Conservation (phyloP, 805 yeast genomes). For the Cyberlindnera petersonii region DNA sequence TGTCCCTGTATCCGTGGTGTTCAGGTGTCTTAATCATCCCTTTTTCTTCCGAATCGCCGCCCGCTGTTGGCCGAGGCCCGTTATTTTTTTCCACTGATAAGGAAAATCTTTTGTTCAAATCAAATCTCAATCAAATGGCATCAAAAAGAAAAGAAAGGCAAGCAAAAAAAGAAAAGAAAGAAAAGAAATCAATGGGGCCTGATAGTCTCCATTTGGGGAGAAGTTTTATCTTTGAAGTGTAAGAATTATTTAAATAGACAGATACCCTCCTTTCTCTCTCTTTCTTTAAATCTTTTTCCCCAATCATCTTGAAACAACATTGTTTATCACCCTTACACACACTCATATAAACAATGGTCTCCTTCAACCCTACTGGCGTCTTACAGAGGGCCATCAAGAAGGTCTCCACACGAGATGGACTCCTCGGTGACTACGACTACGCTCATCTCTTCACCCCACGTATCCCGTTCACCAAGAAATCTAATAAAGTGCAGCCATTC, state of each 20-base stretch:
- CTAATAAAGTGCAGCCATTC: slow-evolving; percentile 64
- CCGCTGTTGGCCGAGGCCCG: slow-evolving; percentile 3
- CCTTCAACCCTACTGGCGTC: neutral
- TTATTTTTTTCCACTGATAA: no score
- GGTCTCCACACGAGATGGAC: slow-evolving; percentile 72
- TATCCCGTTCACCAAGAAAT: slow-evolving; percentile 56
- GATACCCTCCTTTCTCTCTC: neutral
- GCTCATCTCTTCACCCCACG: slow-evolving; percentile 74
- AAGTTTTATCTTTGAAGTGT: no score
- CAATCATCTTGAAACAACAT: no score
- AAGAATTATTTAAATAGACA: neutral
- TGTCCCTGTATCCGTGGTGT: no score
- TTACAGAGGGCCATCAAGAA: slow-evolving; percentile 26
- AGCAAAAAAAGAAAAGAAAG: neutral
- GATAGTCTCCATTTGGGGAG: no score
- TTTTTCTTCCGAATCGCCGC: no score
- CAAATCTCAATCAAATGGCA: no score
- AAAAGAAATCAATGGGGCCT: neutral
- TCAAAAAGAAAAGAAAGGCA: no score
- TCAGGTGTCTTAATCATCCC: no score
- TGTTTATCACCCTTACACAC: neutral
- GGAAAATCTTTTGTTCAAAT: no score
- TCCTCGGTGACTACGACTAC: slow-evolving; percentile 86
- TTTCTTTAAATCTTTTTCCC: no score
- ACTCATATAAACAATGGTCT: neutral